phyloP scores from a whole-genome alignment of 2,329 filamentous ascomycete species.

The Aureobasidium musti region DNA sequence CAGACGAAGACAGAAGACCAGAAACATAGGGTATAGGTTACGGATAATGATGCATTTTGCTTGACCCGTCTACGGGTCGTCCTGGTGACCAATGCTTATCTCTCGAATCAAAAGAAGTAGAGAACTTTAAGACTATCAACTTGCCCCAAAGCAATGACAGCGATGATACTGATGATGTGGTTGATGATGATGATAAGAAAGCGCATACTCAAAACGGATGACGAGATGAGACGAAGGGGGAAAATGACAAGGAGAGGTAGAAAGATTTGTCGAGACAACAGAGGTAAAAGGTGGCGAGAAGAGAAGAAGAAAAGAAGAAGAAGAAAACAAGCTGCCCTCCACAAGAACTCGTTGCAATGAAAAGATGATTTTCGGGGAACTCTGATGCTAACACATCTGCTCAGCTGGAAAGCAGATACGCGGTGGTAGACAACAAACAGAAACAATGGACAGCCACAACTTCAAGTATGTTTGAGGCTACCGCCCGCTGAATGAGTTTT shows the following conservation, averaged over 20 bases:
- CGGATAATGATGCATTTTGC: slow-evolving; percentile 22
- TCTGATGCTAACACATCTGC: background rate
- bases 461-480: background rate
- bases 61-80: background rate
- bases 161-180: background rate
- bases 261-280: slow-evolving; percentile 14
- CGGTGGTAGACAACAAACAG: background rate
- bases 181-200: slow-evolving; percentile 5
- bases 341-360: background rate
- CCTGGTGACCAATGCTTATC: slow-evolving; percentile 14
- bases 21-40: background rate
- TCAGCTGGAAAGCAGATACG: background rate
- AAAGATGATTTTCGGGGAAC: background rate
- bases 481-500: background rate
- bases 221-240: slow-evolving; percentile 10
- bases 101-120: background rate
- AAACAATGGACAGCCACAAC: background rate
- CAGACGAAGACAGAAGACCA: too few species aligned
- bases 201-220: slow-evolving; percentile 21
- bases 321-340: slow-evolving; percentile 1
- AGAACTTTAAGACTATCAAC: slow-evolving; percentile 17
- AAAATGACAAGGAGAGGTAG: slow-evolving; percentile 15
- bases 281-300: slow-evolving; percentile 18
- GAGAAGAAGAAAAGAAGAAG: background rate
- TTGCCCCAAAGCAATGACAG: slow-evolving; percentile 1